A percentile compares a stretch with the other conserved stretches of the same genome.
phyloP scores from a whole-genome alignment of 225 moss, liverwort and hornwort genomes.

The Takakia lepidozioides region DNA sequence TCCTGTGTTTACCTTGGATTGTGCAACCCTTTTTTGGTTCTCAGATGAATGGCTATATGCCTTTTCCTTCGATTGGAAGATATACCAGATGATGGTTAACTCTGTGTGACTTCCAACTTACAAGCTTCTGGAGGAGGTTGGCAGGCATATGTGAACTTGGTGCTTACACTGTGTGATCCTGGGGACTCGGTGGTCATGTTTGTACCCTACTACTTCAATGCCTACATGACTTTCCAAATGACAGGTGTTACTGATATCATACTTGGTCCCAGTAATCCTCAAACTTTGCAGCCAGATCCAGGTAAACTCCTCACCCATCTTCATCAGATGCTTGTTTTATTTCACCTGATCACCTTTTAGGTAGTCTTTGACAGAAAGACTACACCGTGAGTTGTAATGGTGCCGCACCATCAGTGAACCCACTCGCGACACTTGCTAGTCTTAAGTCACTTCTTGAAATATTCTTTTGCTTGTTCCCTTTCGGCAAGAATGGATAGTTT shows the following conservation, averaged over 20 bases:
- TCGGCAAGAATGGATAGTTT: no score
- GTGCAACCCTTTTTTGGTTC: not conserved
- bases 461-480: no score
- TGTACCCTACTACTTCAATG: slow-evolving; percentile 95
- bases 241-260: slow-evolving; percentile 91
- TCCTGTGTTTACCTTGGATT: no score
- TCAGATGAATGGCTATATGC: not conserved
- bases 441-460: not conserved
- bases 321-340: no score
- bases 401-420: no score
- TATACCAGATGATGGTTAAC: no score
- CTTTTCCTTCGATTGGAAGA: no score
- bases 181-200: slow-evolving; percentile 94
- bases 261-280: slow-evolving; percentile 75
- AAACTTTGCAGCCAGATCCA: slow-evolving; percentile 84
- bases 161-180: slow-evolving; percentile 89
- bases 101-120: no score
- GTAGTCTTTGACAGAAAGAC: no score
- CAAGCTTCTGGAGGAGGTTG: no score
- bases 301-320: slow-evolving; percentile 26
- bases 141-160: slow-evolving; percentile 94
- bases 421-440: not conserved
- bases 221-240: slow-evolving; percentile 99
- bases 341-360: no score
- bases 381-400: no score